Evolutionary conservation across 495 filamentous ascomycete species (phyloP), one percentile per base, ranked within the genome.

Genomic region (Penicillium lividum): DNA sequence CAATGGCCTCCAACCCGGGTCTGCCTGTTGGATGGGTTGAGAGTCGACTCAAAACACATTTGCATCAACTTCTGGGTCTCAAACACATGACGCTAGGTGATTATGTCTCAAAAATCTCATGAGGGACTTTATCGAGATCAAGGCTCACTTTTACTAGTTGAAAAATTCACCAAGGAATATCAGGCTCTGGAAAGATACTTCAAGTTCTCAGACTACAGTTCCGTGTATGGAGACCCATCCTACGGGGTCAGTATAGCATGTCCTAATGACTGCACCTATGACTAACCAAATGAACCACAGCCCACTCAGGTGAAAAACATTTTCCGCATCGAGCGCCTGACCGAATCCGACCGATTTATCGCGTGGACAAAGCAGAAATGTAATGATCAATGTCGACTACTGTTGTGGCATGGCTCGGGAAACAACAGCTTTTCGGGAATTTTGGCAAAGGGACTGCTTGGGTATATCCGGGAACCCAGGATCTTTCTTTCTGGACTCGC

Each of bases 351-450:
- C 0, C 81, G 85, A 3, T 88, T 90, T 62, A 63, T 80, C 8
- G 72, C 79, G 10, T 79, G 74, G 16, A 54, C 62, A 7, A n/a
- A 42, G 9, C 33, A 11, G 8, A 13, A 15, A 1, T 22, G 49
- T 16, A 27, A 25, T 2, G 30, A 13, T 3, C 79, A 89, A 50
- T 5, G 9, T 3, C 79, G 84, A 29, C 79, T 82, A 22, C 82
- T 93, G 7, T 77, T 94, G 8, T 94, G 90, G 90, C 90, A 94
- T 63, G 89, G 89, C 16, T 70, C 70, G 0, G 75, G 82, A 0
- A 70, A 74, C 16, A 87, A 82, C 22, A 92, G 92, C 64, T 91
- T 86, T 63, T 81, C 80, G 40, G 86, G 88, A 40, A 92, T 93
- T 30, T 76, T 93, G 22, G 84, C 79, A 43, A 86, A 91, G 67